These are phyloP conservation scores for Auricularia heimuer DNA, from an alignment of 768 basidiomycete genomes.

Conservation along the genomic window DNA sequence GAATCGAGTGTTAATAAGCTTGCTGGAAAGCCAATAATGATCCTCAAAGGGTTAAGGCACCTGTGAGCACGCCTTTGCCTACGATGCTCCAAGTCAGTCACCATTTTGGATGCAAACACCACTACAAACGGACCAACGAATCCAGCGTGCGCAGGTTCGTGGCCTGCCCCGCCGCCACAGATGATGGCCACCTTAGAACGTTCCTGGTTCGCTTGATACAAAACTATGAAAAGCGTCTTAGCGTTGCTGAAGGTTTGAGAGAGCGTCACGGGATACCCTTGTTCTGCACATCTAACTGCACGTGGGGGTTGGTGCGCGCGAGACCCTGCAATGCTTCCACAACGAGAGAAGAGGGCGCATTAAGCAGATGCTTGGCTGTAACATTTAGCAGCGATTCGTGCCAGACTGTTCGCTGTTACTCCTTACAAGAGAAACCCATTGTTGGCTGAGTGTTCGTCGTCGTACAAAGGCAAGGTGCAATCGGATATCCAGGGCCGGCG, in stretches of 20 bases:
- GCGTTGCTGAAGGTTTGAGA: not conserved
- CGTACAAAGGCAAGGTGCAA: not conserved
- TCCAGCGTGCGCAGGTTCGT: slow-evolving; percentile 84
- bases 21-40: not conserved
- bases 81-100: not conserved
- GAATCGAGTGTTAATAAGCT: not conserved
- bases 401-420: not conserved
- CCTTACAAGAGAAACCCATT: not conserved
- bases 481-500: no score
- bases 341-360: slow-evolving; percentile 60
- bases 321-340: slow-evolving; percentile 64
- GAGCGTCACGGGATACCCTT: slow-evolving; percentile 39
- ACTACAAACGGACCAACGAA: slow-evolving; percentile 55
- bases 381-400: not conserved
- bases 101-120: not conserved
- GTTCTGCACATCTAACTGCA: slow-evolving; percentile 59
- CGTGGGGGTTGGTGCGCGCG: slow-evolving; percentile 49
- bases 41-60: slow-evolving; percentile 23
- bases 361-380: slow-evolving; percentile 66
- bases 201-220: slow-evolving; percentile 49
- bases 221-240: slow-evolving; percentile 32
- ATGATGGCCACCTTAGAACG: slow-evolving; percentile 63
- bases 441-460: not conserved
- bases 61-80: slow-evolving; percentile 74
- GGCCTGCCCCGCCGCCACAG: slow-evolving; percentile 81